A percentile compares a stretch with the other conserved stretches of the same genome.
phyloP scores from a whole-genome alignment of 1,139 yeast species.

The Nakaseomyces nivariensis region DNA sequence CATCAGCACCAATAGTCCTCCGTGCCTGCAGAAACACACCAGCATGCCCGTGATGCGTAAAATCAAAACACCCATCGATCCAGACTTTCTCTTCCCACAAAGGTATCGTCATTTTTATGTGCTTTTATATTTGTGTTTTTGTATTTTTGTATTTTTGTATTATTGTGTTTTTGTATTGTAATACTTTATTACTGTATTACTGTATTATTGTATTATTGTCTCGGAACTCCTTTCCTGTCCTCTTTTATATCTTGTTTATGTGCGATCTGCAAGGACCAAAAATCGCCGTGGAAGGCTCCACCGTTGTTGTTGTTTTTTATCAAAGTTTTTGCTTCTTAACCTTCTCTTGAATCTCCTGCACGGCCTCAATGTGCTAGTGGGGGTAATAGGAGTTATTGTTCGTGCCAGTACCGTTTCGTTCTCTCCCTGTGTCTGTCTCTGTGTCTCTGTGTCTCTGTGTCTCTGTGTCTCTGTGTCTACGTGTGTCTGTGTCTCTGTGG shows the following conservation, averaged over 20 bases:
- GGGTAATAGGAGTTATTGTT: too few relatives aligned
- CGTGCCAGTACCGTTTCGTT: too few relatives aligned
- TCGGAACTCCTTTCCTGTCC: too few relatives aligned
- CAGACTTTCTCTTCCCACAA: slow-evolving; percentile 40
- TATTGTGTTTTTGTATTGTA: not conserved
- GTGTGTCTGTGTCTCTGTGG: too few relatives aligned
- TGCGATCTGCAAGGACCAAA: not conserved
- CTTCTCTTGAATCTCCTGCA: too few relatives aligned
- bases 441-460: too few relatives aligned
- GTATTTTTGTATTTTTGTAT: not conserved
- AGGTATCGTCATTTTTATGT: slow-evolving; percentile 2
- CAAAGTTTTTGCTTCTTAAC: too few relatives aligned
- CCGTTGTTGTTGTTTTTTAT: not conserved
- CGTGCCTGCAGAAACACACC: slow-evolving; percentile 91
- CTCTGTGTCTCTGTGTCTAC: too few relatives aligned
- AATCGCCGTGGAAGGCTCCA: not conserved
- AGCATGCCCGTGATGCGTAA: slow-evolving; percentile 95
- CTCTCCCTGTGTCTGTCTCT: too few relatives aligned
- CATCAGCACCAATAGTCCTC: slow-evolving; percentile 14
- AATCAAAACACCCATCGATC: slow-evolving; percentile 97
- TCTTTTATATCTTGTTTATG: not conserved
- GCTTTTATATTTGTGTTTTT: not conserved
- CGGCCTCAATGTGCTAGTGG: too few relatives aligned
- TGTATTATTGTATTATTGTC: not conserved
- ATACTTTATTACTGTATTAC: not conserved